phyloP scores from a whole-genome alignment of 139 green algal species.

The Pycnococcus provasolii region DNA sequence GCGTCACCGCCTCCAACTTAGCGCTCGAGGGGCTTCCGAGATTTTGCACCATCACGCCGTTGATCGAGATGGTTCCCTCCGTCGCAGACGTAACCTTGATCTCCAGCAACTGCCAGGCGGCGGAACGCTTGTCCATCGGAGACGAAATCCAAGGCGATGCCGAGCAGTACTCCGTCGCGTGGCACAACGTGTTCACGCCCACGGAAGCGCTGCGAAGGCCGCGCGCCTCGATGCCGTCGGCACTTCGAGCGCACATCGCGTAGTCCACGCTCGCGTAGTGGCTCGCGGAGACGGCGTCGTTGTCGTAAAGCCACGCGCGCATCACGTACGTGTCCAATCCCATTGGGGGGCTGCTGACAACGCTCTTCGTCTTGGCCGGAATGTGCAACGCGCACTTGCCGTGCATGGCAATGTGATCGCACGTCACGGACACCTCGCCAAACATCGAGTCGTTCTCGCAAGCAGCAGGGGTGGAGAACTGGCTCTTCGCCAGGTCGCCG shows the following conservation, averaged over 20 bases:
- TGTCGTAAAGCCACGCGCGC: conserved; percentile 22
- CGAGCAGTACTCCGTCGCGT: background rate
- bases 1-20: too few species aligned
- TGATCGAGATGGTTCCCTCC: too few species aligned
- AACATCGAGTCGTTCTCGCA: background rate
- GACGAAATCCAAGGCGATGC: background rate
- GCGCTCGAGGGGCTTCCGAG: too few species aligned
- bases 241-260: background rate
- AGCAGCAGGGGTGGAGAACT: background rate
- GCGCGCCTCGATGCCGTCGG: background rate
- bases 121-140: background rate
- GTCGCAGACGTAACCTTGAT: background rate
- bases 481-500: conserved; percentile 1
- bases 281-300: background rate
- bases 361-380: background rate
- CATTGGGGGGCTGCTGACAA: background rate
- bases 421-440: background rate
- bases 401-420: background rate
- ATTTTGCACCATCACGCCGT: too few species aligned
- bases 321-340: conserved; percentile 5
- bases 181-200: conserved; percentile 6
- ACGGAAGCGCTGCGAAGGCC: background rate
- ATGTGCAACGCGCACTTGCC: background rate
- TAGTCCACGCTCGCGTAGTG: conserved; percentile 15
- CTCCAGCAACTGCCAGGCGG: conserved; percentile 21